Conservation (phyloP, 805 yeast genomes). For the Spathaspora boniae region DNA sequence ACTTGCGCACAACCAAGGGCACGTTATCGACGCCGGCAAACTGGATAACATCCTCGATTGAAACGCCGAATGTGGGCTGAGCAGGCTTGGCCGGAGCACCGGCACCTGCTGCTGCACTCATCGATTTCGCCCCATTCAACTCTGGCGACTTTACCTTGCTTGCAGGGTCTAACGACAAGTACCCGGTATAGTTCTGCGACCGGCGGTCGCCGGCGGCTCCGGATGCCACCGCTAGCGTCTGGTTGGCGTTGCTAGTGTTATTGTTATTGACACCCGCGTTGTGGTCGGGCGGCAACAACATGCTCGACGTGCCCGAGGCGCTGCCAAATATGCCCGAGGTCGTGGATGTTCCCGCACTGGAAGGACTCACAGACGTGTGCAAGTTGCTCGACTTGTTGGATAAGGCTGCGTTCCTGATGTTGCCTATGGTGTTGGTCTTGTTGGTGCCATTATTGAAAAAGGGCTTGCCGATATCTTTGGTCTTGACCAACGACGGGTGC, state of each 20-base stretch:
- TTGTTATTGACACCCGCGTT: not conserved
- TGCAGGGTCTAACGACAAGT: conserved; percentile 27
- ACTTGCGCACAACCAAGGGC: conserved; percentile 84
- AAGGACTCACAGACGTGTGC: no score
- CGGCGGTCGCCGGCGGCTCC: conserved; percentile 3
- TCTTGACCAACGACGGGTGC: conserved; percentile 57
- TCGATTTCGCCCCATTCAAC: conserved; percentile 32
- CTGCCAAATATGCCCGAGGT: no score
- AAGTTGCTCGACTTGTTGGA: conserved; percentile 1
- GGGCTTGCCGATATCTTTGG: conserved; percentile 10
- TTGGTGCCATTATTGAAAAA: conserved; percentile 8
- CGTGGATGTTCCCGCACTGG: no score
- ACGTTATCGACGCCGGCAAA: conserved; percentile 85
- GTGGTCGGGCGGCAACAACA: no score
- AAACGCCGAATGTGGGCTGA: conserved; percentile 70
- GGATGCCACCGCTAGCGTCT: conserved; percentile 1
- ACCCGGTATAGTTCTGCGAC: conserved; percentile 8
- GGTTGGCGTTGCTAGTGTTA: not conserved
- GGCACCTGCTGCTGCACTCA: conserved; percentile 10
- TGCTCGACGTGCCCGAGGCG: no score
- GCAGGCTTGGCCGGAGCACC: conserved; percentile 8
- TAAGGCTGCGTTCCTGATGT: conserved; percentile 2
- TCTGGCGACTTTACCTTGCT: conserved; percentile 27
- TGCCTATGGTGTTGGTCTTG: conserved; percentile 1
- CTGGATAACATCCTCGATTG: conserved; percentile 72